Evolutionary conservation across 768 basidiomycete species (phyloP).

Genomic region (Clavulina sp.): DNA sequence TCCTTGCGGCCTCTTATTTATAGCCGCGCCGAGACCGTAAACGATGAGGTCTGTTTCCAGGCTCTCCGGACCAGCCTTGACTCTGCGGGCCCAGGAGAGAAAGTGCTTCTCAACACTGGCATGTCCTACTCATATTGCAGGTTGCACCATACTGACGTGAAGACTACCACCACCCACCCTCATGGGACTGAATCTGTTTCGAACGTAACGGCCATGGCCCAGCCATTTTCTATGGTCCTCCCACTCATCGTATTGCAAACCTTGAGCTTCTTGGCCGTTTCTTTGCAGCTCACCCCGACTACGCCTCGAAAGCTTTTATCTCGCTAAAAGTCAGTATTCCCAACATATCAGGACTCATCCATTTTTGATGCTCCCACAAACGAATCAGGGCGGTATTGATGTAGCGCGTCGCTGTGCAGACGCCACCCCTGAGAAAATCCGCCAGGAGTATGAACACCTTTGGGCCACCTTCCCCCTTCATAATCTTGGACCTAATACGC

Average conservation of each 20-base stretch:
- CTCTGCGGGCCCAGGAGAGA: conserved; percentile 22
- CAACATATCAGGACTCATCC: not conserved
- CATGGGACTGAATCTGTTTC: too few relatives aligned
- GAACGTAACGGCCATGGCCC: too few relatives aligned
- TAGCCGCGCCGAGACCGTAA: conserved; percentile 30
- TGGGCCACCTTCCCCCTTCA: not conserved
- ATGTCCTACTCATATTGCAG: conserved; percentile 8
- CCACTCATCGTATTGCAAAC: conserved; percentile 17
- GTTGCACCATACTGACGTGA: too few relatives aligned
- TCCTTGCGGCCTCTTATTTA: too few relatives aligned
- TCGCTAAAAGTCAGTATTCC: conserved; percentile 23
- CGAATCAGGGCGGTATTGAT: not conserved
- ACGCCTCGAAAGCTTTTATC: conserved; percentile 20
- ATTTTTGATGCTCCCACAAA: not conserved
- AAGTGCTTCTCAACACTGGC: too few relatives aligned
- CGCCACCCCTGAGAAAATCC: not conserved
- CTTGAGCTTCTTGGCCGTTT: conserved; percentile 22
- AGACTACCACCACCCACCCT: too few relatives aligned
- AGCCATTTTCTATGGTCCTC: conserved; percentile 25
- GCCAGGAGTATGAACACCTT: not conserved
- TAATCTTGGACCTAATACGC: not conserved
- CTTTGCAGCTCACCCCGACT: conserved; percentile 18
- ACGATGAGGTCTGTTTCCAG: too few relatives aligned
- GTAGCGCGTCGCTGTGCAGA: too few relatives aligned
- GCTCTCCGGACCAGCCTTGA: conserved; percentile 25